phyloP scores from a whole-genome alignment of 768 basidiomycete genomes.

The Hericium coralloides region DNA sequence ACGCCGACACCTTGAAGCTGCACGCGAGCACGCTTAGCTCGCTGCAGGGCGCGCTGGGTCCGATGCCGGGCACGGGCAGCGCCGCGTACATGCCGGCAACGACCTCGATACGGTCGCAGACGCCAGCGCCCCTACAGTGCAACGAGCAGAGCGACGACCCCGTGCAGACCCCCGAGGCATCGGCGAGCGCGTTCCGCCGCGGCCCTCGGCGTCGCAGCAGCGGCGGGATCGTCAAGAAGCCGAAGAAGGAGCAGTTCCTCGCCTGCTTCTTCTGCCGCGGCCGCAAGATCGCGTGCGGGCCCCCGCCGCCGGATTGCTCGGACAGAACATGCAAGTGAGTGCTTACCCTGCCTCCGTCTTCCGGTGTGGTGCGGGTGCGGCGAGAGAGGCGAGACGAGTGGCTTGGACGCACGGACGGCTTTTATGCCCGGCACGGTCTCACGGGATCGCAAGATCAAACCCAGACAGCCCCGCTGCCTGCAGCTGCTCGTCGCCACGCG shows the following conservation, averaged over 20 bases:
- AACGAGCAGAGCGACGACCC: neutral
- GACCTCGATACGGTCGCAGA: neutral
- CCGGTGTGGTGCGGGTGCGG: neutral
- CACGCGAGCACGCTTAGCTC: neutral
- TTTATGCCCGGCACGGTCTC: no score
- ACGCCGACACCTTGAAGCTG: neutral
- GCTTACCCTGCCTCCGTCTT: neutral
- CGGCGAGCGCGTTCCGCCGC: neutral
- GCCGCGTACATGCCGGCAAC: neutral
- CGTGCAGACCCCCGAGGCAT: neutral
- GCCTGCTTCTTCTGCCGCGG: conserved; percentile 31
- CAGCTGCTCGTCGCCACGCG: neutral
- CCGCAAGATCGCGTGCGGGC: conserved; percentile 32
- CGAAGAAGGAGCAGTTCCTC: conserved; percentile 29
- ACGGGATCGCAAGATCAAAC: no score
- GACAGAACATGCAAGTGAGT: conserved; percentile 30
- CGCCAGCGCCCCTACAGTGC: neutral
- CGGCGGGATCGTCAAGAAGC: conserved; percentile 4
- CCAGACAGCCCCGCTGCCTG: no score
- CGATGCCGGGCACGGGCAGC: neutral
- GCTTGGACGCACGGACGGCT: neutral
- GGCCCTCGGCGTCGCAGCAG: neutral
- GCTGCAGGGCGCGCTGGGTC: neutral
- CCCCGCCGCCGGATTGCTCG: conserved; percentile 19
- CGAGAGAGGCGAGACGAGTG: neutral